Percentiles rank a stretch among this genome's conserved stretches.
Evolutionary conservation across 768 basidiomycete genomes (phyloP).

Genomic region (Amanita pseudoporphyria): DNA sequence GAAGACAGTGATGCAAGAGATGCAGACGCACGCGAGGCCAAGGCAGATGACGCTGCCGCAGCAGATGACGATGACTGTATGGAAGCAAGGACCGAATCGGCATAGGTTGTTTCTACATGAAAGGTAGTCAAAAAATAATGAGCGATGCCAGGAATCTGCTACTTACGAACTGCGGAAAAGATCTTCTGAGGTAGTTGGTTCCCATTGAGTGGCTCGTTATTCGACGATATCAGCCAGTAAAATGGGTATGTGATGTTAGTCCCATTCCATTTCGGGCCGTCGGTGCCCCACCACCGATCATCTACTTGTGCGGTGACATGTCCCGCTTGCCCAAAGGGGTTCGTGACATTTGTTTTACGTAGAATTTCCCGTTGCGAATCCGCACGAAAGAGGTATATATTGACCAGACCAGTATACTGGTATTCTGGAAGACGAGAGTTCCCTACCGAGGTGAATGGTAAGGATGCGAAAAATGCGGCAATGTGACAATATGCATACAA

Average conservation of each 20-base stretch:
- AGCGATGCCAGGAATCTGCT: not conserved
- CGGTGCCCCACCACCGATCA: slow-evolving; percentile 64
- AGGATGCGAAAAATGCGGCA: slow-evolving; percentile 3
- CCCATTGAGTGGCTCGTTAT: slow-evolving; percentile 44
- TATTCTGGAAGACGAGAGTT: slow-evolving; percentile 64
- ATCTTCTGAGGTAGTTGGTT: slow-evolving; percentile 57
- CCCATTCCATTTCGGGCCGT: slow-evolving; percentile 40
- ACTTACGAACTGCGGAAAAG: slow-evolving; percentile 77
- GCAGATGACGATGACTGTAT: slow-evolving; percentile 35
- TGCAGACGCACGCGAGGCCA: slow-evolving; percentile 27
- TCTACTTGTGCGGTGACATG: slow-evolving; percentile 45
- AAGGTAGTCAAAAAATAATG: slow-evolving; percentile 8
- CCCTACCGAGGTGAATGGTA: slow-evolving; percentile 36
- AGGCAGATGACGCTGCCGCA: slow-evolving; percentile 21
- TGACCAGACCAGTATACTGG: slow-evolving; percentile 51
- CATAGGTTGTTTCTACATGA: slow-evolving; percentile 60
- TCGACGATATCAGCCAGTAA: slow-evolving; percentile 70
- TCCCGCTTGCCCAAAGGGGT: slow-evolving; percentile 48
- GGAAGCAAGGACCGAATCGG: slow-evolving; percentile 55
- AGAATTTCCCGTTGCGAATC: slow-evolving; percentile 48
- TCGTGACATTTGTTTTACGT: slow-evolving; percentile 28
- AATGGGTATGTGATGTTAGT: slow-evolving; percentile 55
- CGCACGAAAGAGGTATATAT: slow-evolving; percentile 71
- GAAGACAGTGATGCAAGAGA: slow-evolving; percentile 39
- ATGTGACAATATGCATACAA: slow-evolving; percentile 42